These are phyloP conservation scores for Komagataea norvegica DNA, from an alignment of 1,139 yeast genomes.

Conservation along the genomic window DNA sequence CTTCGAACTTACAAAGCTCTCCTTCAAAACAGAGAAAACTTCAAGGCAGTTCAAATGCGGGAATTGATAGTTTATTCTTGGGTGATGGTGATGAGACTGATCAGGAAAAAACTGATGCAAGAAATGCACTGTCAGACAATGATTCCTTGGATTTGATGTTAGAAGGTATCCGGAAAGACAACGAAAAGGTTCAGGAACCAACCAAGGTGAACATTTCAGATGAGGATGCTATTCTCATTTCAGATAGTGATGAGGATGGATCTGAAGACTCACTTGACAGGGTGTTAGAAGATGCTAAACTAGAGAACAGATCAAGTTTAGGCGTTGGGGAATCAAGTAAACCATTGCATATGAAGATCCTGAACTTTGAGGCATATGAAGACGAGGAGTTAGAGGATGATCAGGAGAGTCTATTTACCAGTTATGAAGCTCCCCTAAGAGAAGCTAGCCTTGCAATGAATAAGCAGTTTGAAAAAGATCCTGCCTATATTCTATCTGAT, in stretches of 20 bases:
- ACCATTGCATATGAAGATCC: constrained; percentile 6
- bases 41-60: neutral
- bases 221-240: neutral
- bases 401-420: neutral
- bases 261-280: constrained; percentile 8
- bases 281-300: constrained; percentile 2
- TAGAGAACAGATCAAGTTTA: neutral
- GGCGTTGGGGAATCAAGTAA: neutral
- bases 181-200: neutral
- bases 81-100: neutral
- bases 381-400: constrained; percentile 1
- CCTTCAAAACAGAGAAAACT: constrained; percentile 1
- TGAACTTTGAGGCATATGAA: constrained; percentile 16
- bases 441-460: constrained; percentile 17
- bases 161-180: neutral
- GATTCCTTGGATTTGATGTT: constrained; percentile 2
- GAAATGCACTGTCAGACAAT: neutral
- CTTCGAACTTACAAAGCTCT: neutral
- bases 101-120: neutral
- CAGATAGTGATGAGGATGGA: constrained; percentile 2
- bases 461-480: constrained; percentile 18
- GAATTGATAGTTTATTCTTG: too few relatives aligned
- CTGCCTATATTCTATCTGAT: constrained; percentile 6
- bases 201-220: neutral
- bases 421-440: constrained; percentile 3